Evolutionary conservation across 2,329 filamentous ascomycete species (phyloP), one percentile per base, ranked within the genome.

Genomic region (Aureobasidium zeae): DNA sequence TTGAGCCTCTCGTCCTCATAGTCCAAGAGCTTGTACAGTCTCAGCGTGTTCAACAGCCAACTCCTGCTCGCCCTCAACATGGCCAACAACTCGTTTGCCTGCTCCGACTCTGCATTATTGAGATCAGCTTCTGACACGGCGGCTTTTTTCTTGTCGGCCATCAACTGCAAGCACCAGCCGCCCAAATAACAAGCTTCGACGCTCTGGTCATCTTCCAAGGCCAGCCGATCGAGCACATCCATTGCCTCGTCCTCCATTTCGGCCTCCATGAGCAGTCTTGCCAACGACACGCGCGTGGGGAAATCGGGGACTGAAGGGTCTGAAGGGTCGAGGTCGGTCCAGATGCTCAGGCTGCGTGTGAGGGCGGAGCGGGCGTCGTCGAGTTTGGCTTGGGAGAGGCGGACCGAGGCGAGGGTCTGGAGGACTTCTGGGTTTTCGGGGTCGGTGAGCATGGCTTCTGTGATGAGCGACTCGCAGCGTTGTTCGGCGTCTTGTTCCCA

Each of bases 181-280:
- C 91, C 91, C 4, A 98, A 72, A 65, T 98, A 98, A 87, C 88
- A 95, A 13, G 86, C 83, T 65, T 98, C 91, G 15, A 98, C 84
- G 61, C 89, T 94, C 57, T 83, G 75, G 59, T 98, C 93, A 53
- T 98, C 89, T 60, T 98, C 91, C 25, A 76, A 71, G 28, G 94
- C 77, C 42, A 98, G 69, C 43, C 86, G 72, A 59, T 94, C 86
- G 43, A 95, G 69, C 3, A 96, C 87, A 45, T 83, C 77, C 46
- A 94, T 76, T 1, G 91, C 89, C 49, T 89, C 82, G 38, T 82
- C 74, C 62, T 93, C 82, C 77, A 94, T 77, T 50, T 81, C 81
- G 12, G 86, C 84, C 65, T 96, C 91, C 73, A 98, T 88, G 36
- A 98, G 69, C 51, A 98, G 69, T 48, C 91, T 74, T 11, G 85